Evolutionary conservation across 257 asterid genomes (phyloP).

Genomic region (Thymus mandschuricus): DNA sequence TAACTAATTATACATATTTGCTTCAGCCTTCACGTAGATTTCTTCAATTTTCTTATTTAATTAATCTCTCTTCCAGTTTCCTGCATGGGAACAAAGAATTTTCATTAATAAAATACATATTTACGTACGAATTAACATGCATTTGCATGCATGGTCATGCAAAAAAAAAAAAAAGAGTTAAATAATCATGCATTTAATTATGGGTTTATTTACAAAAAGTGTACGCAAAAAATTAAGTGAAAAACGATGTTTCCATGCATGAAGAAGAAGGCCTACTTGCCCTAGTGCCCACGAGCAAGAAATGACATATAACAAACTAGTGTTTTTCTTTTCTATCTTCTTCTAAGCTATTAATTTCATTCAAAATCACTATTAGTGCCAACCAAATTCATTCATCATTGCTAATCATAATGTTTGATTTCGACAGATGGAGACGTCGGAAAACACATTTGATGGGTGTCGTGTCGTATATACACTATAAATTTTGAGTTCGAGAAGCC

Average conservation of each 20-base stretch:
- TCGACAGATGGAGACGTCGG: not conserved
- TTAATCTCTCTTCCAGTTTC: conserved; percentile 5
- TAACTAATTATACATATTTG: not conserved
- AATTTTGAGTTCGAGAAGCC: no score
- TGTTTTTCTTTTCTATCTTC: not conserved
- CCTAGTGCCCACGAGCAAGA: conserved; percentile 17
- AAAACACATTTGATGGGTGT: no score
- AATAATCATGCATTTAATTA: not conserved
- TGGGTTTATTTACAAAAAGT: not conserved
- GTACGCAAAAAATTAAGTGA: not conserved
- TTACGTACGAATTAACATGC: no score
- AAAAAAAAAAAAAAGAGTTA: not conserved
- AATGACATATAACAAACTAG: not conserved
- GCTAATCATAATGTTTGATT: conserved; percentile 17
- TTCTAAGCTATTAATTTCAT: no score
- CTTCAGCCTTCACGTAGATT: conserved; percentile 12
- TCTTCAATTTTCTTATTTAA: conserved; percentile 23
- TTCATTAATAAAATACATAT: not conserved
- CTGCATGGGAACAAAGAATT: conserved; percentile 28
- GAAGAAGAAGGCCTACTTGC: conserved; percentile 11
- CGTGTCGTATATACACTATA: no score
- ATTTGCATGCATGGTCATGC: conserved; percentile 13
- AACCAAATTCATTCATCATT: conserved; percentile 13
- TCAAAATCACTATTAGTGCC: conserved; percentile 11
- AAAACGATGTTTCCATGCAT: conserved; percentile 1